Evolutionary conservation across 305 asterid genomes (phyloP).

Genomic region (Solanum hybrid): DNA sequence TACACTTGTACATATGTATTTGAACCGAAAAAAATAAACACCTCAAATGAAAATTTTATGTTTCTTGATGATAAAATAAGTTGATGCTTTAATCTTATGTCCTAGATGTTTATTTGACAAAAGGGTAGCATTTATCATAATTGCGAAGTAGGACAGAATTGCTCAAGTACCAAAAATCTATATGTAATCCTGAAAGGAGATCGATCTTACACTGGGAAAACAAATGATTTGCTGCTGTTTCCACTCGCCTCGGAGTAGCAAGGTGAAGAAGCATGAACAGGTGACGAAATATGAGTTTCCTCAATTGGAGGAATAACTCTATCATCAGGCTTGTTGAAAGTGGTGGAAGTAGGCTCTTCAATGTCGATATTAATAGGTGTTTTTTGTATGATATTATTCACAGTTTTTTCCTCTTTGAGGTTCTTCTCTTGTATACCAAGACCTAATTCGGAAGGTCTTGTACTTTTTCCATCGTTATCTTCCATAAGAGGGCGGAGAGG

Average conservation of each 20-base stretch:
- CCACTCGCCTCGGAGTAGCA: slow-evolving; percentile 33
- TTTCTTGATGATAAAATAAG: background rate
- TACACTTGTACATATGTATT: background rate
- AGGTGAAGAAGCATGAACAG: background rate
- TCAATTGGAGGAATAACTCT: slow-evolving; percentile 11
- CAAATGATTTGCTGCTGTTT: slow-evolving; percentile 48
- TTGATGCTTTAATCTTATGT: background rate
- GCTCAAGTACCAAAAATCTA: background rate
- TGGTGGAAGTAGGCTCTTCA: background rate
- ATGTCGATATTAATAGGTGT: background rate
- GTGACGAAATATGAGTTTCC: slow-evolving; percentile 4
- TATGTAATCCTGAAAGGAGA: background rate
- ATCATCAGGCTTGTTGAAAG: background rate
- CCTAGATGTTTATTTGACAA: background rate
- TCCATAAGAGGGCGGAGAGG: background rate
- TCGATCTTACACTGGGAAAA: slow-evolving; percentile 45
- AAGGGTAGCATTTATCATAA: background rate
- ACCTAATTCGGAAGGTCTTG: background rate
- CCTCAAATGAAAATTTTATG: background rate
- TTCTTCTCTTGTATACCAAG: background rate
- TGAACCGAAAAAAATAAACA: background rate
- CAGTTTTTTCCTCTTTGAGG: background rate
- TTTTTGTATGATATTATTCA: background rate
- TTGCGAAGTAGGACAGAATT: background rate
- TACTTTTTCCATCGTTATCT: background rate